These are phyloP conservation scores for Vachellia pachyceras DNA, from an alignment of 306 rosid genomes.

Conservation along the genomic window DNA sequence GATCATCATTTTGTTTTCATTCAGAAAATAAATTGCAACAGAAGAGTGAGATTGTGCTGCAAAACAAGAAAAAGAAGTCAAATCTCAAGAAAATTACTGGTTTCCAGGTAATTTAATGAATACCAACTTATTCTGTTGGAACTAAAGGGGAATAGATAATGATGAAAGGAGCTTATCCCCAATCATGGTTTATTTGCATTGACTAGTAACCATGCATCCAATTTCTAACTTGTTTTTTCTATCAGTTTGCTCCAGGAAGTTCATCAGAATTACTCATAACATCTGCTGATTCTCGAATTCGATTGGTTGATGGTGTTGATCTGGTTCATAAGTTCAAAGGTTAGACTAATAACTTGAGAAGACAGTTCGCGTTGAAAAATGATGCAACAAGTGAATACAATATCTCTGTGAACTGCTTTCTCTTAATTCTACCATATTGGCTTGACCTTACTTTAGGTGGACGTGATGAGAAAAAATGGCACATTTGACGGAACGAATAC, in stretches of 20 bases:
- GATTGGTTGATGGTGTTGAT: conserved; percentile 85
- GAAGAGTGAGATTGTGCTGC: conserved; percentile 82
- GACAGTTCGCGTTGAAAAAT: conserved; percentile 4
- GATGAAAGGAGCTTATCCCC: conserved; percentile 6
- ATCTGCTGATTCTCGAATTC: conserved; percentile 94
- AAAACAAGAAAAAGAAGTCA: conserved; percentile 94
- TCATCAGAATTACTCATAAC: conserved; percentile 91
- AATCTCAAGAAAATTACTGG: conserved; percentile 96
- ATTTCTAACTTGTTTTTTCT: conserved; percentile 39
- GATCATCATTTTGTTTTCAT: conserved; percentile 33
- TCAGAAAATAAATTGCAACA: conserved; percentile 91
- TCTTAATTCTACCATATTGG: neutral
- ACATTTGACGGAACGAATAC: neutral
- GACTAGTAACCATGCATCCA: conserved; percentile 25
- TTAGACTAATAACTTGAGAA: conserved; percentile 33
- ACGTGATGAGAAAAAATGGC: neutral
- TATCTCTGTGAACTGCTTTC: conserved; percentile 27
- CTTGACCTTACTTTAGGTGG: neutral
- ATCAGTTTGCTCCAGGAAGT: conserved; percentile 98
- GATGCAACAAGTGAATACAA: conserved; percentile 18
- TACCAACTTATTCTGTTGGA: conserved; percentile 30
- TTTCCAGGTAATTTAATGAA: conserved; percentile 77
- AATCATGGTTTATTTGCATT: conserved; percentile 10
- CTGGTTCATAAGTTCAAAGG: conserved; percentile 96
- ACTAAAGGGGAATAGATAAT: neutral